These are phyloP conservation scores for Pisolithus sp. DNA, from an alignment of 768 basidiomycete genomes.

Conservation along the genomic window DNA sequence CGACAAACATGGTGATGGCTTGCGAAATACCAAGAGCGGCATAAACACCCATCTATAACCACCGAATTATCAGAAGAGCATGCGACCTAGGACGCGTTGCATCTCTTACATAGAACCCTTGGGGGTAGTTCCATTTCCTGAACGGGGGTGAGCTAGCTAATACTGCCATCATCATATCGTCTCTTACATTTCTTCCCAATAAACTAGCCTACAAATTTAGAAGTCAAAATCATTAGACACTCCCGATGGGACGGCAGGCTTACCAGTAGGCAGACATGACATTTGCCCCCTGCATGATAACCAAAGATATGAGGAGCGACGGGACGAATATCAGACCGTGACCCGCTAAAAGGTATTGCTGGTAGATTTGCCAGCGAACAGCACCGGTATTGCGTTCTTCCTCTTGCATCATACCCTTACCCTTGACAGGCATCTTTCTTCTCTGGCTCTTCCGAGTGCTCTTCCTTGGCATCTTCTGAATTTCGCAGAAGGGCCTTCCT, in stretches of 20 bases:
- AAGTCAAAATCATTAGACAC: not conserved
- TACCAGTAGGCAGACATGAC: slow-evolving; percentile 75
- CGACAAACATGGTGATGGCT: slow-evolving; percentile 13
- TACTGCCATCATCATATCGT: not conserved
- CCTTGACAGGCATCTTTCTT: slow-evolving; percentile 31
- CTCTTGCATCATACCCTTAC: slow-evolving; percentile 65
- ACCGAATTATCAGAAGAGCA: not conserved
- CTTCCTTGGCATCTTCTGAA: slow-evolving; percentile 27
- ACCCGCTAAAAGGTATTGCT: slow-evolving; percentile 60
- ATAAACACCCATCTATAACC: not conserved
- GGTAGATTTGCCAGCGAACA: slow-evolving; percentile 26
- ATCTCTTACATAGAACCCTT: slow-evolving; percentile 64
- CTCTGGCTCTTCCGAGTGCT: slow-evolving; percentile 30
- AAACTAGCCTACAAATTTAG: slow-evolving; percentile 55
- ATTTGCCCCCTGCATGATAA: slow-evolving; percentile 60
- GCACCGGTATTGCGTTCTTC: slow-evolving; percentile 82
- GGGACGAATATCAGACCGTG: slow-evolving; percentile 63
- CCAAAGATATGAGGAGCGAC: slow-evolving; percentile 51
- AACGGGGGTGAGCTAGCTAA: not conserved
- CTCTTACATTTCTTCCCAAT: slow-evolving; percentile 48
- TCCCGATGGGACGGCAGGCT: slow-evolving; percentile 11
- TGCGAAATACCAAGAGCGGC: not conserved
- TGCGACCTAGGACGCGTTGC: not conserved
- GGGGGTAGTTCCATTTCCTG: slow-evolving; percentile 45
- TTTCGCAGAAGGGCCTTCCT: slow-evolving; percentile 43